A percentile compares a stretch with the other conserved stretches of the same genome.
phyloP scores from a whole-genome alignment of 1,284 basidiomycete genomes.

The Boletus albobrunnescens region DNA sequence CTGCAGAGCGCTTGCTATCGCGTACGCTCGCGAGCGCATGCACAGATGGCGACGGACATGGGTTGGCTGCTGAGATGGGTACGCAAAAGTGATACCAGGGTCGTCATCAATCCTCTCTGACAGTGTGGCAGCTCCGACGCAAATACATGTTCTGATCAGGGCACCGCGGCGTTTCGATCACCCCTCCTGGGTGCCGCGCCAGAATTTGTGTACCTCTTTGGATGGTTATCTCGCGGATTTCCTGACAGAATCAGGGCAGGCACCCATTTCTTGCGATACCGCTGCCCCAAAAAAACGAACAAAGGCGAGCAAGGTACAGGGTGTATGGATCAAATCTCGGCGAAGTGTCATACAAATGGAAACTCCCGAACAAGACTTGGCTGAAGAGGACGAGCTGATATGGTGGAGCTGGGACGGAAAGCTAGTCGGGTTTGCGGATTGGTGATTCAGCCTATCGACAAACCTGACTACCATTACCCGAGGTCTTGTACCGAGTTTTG shows the following conservation, averaged over 20 bases:
- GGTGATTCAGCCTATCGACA: no score
- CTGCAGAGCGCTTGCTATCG: conserved; percentile 58
- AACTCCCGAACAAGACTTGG: conserved; percentile 5
- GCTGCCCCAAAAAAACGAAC: conserved; percentile 20
- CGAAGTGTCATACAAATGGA: not conserved
- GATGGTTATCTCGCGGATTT: conserved; percentile 41
- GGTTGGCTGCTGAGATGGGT: conserved; percentile 62
- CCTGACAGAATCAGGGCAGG: conserved; percentile 28
- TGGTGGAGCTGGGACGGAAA: conserved; percentile 81
- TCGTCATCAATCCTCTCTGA: conserved; percentile 2
- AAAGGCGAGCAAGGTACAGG: conserved; percentile 47
- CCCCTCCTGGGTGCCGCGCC: conserved; percentile 70
- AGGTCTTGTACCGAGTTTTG: no score
- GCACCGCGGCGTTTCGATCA: conserved; percentile 69
- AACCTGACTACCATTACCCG: no score
- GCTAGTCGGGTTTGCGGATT: conserved; percentile 64
- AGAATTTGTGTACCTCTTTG: conserved; percentile 47
- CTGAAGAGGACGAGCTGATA: conserved; percentile 67
- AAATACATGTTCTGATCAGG: conserved; percentile 64
- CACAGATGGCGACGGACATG: conserved; percentile 50
- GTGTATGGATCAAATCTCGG: conserved; percentile 51
- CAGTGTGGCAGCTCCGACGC: conserved; percentile 53
- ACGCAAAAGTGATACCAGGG: conserved; percentile 16
- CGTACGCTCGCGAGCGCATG: conserved; percentile 54
- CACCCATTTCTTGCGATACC: not conserved